Conservation (phyloP, 1,139 yeast genomes). For the Yamadazyma triangularis region DNA sequence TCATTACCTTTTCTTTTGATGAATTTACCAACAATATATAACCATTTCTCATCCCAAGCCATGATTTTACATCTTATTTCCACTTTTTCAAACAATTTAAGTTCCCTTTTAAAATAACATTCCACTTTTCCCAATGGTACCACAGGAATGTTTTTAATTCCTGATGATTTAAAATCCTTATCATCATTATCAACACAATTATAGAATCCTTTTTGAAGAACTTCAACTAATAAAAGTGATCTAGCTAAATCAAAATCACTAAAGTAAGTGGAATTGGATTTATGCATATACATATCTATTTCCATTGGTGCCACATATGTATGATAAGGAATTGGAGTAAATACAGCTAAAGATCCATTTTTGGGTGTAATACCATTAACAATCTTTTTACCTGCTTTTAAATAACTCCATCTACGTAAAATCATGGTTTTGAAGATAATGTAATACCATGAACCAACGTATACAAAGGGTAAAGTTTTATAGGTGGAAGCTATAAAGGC, state of each 20-base stretch:
- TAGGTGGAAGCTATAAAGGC: conserved; percentile 8
- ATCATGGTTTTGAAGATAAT: conserved; percentile 37
- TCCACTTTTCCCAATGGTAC: conserved; percentile 75
- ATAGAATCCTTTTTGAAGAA: conserved; percentile 50
- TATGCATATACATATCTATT: conserved; percentile 82
- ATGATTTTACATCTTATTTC: conserved; percentile 54
- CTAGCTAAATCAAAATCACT: conserved; percentile 81
- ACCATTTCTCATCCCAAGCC: conserved; percentile 89
- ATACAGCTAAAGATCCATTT: conserved; percentile 27
- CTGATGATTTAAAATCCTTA: conserved; percentile 23
- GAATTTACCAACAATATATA: conserved; percentile 66
- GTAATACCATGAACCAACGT: conserved; percentile 58
- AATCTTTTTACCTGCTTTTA: conserved; percentile 21
- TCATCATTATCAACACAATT: conserved; percentile 37
- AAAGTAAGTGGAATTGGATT: conserved; percentile 81
- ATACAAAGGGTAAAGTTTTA: conserved; percentile 70
- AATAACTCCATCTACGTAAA: conserved; percentile 24
- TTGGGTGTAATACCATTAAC: conserved; percentile 26
- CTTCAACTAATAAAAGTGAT: conserved; percentile 52
- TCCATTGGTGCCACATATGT: conserved; percentile 75
- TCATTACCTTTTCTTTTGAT: conserved; percentile 29
- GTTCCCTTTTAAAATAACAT: conserved; percentile 66
- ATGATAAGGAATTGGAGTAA: conserved; percentile 39
- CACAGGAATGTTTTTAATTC: conserved; percentile 48
- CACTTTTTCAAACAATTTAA: conserved; percentile 61